These are phyloP conservation scores for Jaltomata sinuosa DNA, from an alignment of 257 asterid species.

Conservation along the genomic window DNA sequence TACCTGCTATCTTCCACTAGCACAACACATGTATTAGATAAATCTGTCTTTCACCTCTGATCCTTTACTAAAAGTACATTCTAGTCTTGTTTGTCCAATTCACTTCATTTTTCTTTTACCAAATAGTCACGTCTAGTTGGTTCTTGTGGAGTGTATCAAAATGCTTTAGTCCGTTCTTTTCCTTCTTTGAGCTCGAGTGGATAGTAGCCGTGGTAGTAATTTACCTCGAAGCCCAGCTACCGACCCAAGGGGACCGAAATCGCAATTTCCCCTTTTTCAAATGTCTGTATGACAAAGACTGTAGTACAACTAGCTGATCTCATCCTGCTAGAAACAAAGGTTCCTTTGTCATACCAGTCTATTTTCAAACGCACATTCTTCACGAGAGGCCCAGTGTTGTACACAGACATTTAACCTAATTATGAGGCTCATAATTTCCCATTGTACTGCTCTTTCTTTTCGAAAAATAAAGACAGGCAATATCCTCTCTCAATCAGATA, in stretches of 20 bases:
- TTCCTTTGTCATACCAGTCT: not conserved
- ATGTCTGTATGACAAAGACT: not conserved
- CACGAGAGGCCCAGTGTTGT: not conserved
- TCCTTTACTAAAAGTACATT: not conserved
- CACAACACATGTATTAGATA: no score
- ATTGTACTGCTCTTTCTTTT: not conserved
- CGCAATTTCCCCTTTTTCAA: not conserved
- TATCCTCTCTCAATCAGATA: not conserved
- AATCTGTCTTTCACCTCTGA: not conserved
- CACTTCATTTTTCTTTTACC: no score
- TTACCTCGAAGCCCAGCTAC: not conserved
- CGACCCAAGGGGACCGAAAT: not conserved
- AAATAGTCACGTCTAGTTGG: not conserved
- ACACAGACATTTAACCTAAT: not conserved
- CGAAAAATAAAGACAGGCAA: not conserved
- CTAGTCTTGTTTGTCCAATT: no score
- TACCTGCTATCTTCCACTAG: no score
- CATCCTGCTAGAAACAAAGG: not conserved
- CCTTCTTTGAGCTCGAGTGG: not conserved
- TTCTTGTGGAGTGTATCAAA: not conserved
- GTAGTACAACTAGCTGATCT: not conserved
- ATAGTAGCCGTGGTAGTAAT: not conserved
- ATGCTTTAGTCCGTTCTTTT: not conserved
- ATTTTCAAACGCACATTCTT: not conserved
- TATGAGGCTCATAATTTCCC: not conserved